Percentiles rank a stretch among this genome's conserved stretches.
These are phyloP conservation scores for Chrysoporthe austroafricana DNA, from an alignment of 2,329 filamentous ascomycete genomes.

Conservation along the genomic window DNA sequence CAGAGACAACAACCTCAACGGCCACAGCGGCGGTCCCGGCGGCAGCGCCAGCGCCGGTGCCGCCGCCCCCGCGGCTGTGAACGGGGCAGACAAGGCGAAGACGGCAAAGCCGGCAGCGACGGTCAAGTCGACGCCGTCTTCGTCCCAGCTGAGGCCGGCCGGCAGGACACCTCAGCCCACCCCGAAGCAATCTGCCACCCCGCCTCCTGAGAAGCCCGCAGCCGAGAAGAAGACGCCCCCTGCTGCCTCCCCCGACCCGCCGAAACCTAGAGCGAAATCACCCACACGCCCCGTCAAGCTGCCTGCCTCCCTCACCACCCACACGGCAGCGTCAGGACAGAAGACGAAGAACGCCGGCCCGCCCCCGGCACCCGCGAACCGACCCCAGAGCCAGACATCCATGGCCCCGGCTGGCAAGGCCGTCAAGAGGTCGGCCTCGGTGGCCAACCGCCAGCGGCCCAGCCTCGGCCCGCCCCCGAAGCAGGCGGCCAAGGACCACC, in stretches of 20 bases:
- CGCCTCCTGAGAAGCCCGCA: constrained; percentile 16
- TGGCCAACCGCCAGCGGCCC: constrained; percentile 48
- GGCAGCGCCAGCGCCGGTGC: constrained; percentile 1
- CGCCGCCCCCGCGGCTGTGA: constrained; percentile 10
- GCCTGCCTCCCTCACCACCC: constrained; percentile 68
- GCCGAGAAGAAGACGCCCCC: constrained; percentile 48
- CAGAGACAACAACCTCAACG: constrained; percentile 9
- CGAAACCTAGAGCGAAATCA: constrained; percentile 67
- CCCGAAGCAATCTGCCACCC: constrained; percentile 20
- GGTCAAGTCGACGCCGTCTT: constrained; percentile 3
- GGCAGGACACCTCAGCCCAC: constrained; percentile 14
- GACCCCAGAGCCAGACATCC: constrained; percentile 49
- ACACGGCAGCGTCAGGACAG: constrained; percentile 70
- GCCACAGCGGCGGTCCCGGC: neutral
- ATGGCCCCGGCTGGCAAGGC: constrained; percentile 36
- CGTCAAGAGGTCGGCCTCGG: constrained; percentile 51
- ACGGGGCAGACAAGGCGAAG: constrained; percentile 19
- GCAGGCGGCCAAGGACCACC: constrained; percentile 53
- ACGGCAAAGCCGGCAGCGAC: constrained; percentile 9
- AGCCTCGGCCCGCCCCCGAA: constrained; percentile 64
- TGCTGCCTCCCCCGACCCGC: constrained; percentile 48
- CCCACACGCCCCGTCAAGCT: constrained; percentile 70
- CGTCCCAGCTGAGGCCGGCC: constrained; percentile 15
- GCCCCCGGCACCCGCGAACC: constrained; percentile 39
- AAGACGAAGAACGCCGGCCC: constrained; percentile 47